Evolutionary conservation across 306 rosid species (phyloP).

Genomic region (Argentina anserina): DNA sequence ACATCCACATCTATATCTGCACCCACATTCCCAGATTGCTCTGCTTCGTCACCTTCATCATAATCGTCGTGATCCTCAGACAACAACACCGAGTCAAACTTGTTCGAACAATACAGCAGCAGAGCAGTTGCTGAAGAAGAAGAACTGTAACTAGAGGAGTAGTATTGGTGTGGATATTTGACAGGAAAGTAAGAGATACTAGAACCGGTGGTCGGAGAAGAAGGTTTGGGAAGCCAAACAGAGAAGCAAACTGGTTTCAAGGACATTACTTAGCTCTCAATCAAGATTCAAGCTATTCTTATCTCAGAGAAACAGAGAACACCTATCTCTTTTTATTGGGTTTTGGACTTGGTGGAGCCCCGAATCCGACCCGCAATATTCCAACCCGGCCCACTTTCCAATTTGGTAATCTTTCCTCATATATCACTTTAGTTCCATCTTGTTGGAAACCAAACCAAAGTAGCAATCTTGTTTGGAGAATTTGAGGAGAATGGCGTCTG

Average conservation of each 20-base stretch:
- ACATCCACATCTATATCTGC: slow-evolving; percentile 4
- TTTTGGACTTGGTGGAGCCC: background rate
- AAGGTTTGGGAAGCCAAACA: background rate
- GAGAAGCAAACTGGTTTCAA: slow-evolving; percentile 1
- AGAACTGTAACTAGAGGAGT: background rate
- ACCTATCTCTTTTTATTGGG: background rate
- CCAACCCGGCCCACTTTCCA: background rate
- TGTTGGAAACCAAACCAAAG: too few relatives aligned
- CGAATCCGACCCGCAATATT: background rate
- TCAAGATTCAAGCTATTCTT: background rate
- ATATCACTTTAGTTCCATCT: too few relatives aligned
- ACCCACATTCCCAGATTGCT: background rate
- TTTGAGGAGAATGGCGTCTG: slow-evolving; percentile 9
- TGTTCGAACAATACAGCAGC: slow-evolving; percentile 22
- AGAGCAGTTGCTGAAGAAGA: background rate
- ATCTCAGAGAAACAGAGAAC: background rate
- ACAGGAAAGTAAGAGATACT: background rate
- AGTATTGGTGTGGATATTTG: background rate
- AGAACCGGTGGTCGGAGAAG: background rate
- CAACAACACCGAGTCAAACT: slow-evolving; percentile 23
- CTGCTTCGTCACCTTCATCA: background rate
- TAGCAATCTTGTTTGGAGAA: too few relatives aligned
- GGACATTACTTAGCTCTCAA: slow-evolving; percentile 4
- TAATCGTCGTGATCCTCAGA: background rate
- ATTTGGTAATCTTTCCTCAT: background rate